phyloP scores from a whole-genome alignment of 2,329 filamentous ascomycete species.

The Talaromyces sp. region DNA sequence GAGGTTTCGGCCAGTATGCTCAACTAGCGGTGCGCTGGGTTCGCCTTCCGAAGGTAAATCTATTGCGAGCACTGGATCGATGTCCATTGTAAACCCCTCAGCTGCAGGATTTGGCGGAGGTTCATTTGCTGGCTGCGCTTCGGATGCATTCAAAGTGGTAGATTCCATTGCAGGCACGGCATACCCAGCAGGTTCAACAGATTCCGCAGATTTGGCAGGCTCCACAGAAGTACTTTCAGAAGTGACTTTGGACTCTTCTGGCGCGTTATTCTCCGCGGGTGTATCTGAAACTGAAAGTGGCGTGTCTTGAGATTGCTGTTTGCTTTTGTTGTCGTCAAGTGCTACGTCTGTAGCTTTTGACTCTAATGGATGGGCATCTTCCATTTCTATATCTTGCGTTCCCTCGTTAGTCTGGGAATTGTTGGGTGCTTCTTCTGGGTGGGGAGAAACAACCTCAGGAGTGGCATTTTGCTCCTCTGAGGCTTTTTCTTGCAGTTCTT shows the following conservation, averaged over 20 bases:
- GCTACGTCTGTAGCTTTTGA: not conserved
- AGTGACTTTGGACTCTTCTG: not conserved
- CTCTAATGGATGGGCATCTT: not conserved
- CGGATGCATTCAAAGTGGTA: not conserved
- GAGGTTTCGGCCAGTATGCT: conserved; percentile 51
- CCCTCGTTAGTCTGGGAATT: not conserved
- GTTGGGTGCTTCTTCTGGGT: not conserved
- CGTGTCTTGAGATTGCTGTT: not conserved
- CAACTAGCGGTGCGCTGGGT: conserved; percentile 29
- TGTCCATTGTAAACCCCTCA: conserved; percentile 11
- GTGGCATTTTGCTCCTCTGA: not conserved
- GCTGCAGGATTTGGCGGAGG: not conserved
- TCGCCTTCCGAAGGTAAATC: not conserved
- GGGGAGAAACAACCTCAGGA: not conserved
- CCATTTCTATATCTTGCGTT: not conserved
- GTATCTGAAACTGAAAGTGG: not conserved
- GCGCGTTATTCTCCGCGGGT: not conserved
- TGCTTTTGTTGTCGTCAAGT: not conserved
- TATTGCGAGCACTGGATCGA: conserved; percentile 9
- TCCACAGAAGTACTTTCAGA: not conserved
- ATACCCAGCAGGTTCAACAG: not conserved
- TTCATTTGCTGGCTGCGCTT: not conserved
- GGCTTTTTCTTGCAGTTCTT: not conserved
- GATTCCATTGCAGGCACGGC: not conserved
- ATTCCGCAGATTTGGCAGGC: not conserved